Evolutionary conservation across 1,284 basidiomycete species (phyloP), one percentile per base, ranked within the genome.

Genomic region (Ganoderma lucidum): DNA sequence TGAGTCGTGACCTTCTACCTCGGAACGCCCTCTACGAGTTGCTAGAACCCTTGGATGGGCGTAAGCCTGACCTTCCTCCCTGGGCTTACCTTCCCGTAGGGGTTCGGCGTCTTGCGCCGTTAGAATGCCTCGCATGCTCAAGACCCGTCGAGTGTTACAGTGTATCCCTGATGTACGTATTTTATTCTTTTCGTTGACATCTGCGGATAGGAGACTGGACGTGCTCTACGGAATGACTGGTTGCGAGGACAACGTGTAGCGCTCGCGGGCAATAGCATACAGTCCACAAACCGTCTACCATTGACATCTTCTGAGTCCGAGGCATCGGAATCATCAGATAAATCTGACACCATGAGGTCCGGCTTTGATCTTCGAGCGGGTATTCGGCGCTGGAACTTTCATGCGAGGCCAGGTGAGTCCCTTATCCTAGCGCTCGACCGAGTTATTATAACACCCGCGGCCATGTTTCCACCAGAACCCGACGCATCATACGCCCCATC

Each of bases 401-500:
- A n/a, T 48, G 45, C n/a, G n/a, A 48, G 45, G 45, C 45, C 45
- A 48, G 45, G 45, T n/a, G 45, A 48, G n/a, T 48, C 45, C n/a
- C 19, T 48, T 48, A 23, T 51, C 48, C 48, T 28, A 28, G 48
- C 48, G 48, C 48, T 28, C n/a, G 45, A n/a, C 19, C 19, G 19
- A 48, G 45, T 48, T 48, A 19, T 48, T 51, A 51, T 51, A 51
- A 51, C 48, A 51, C 4, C 48, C 48, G 9, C 12, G n/a, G 4
- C 48, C 48, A 51, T 19, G 48, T 19, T 23, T 19, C 19, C 48
- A 28, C 45, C 48, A 28, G 48, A 51, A 51, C n/a, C 10, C 48
- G 23, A 51, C 12, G 23, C 12, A 44, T 44, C 42, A 44, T 44
- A 44, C 42, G 42, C 23, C 48, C n/a, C 19, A 51, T 23, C 48